These are phyloP conservation scores for Colletotrichum acutatum DNA, from an alignment of 2,329 filamentous ascomycete species.

Conservation along the genomic window DNA sequence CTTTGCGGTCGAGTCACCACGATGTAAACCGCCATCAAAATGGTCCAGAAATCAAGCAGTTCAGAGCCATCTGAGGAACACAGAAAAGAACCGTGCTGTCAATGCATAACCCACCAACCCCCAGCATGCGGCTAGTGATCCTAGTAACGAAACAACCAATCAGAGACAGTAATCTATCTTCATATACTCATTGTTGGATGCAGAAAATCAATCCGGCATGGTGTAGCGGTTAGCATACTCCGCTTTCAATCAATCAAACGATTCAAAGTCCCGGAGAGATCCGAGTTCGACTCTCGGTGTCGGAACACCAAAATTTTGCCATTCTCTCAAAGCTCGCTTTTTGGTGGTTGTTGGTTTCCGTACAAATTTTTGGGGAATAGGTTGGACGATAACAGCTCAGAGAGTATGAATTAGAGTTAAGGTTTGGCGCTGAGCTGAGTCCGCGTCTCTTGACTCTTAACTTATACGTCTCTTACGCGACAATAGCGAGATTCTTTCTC, in stretches of 20 bases:
- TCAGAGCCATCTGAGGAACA: neutral
- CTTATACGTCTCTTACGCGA: no score
- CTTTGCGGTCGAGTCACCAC: neutral
- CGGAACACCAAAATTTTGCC: neutral
- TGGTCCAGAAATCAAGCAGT: neutral
- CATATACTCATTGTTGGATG: neutral
- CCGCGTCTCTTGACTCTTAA: no score
- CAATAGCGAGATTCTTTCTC: no score
- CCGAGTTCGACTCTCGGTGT: slow-evolving; percentile 26
- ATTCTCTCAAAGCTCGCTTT: neutral
- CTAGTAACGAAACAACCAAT: neutral
- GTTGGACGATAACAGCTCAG: no score
- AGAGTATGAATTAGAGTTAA: no score
- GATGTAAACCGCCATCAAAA: neutral
- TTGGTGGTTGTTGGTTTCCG: no score
- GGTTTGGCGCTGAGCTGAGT: no score
- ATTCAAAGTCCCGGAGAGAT: slow-evolving; percentile 16
- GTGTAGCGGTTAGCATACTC: slow-evolving; percentile 31
- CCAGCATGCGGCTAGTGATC: neutral
- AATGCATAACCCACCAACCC: neutral
- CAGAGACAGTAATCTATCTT: neutral
- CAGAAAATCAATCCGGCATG: neutral
- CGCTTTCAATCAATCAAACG: slow-evolving; percentile 12
- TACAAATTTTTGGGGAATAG: no score
- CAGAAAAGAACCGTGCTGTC: neutral